phyloP scores from a whole-genome alignment of 768 basidiomycete species.

The Mycena chlorophos region DNA sequence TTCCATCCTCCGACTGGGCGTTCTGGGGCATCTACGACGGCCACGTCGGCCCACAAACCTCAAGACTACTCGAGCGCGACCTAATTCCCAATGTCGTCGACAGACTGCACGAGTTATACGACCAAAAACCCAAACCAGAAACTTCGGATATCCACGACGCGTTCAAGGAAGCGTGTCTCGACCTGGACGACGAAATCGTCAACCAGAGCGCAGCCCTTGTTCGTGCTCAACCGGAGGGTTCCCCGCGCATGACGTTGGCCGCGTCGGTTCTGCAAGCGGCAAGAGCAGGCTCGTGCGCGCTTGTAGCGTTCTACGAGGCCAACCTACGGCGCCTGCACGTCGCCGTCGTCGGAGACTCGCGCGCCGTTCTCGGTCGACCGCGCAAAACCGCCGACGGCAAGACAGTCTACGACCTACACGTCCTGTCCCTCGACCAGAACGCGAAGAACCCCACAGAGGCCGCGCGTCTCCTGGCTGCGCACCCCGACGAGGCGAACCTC shows the following conservation, averaged over 20 bases:
- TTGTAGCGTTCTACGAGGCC: conserved; percentile 46
- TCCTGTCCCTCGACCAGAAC: conserved; percentile 44
- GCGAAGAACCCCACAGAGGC: conserved; percentile 39
- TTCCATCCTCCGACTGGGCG: neutral
- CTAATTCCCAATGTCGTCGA: conserved; percentile 5
- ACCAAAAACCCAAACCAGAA: conserved; percentile 20
- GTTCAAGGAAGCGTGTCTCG: conserved; percentile 39
- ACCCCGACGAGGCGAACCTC: conserved; percentile 35
- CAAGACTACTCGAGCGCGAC: conserved; percentile 6
- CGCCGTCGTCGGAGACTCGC: conserved; percentile 48
- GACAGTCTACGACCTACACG: conserved; percentile 39
- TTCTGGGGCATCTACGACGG: conserved; percentile 18
- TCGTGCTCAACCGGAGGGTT: no score
- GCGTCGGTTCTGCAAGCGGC: conserved; percentile 34
- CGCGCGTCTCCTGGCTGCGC: conserved; percentile 36
- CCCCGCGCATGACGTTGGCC: conserved; percentile 25
- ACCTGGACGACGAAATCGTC: conserved; percentile 43
- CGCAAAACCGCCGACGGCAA: conserved; percentile 23
- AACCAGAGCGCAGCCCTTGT: conserved; percentile 33
- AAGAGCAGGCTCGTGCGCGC: conserved; percentile 42
- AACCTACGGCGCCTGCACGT: conserved; percentile 40
- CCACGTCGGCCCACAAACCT: conserved; percentile 10
- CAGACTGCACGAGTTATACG: conserved; percentile 1
- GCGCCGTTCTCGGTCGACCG: conserved; percentile 49
- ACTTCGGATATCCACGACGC: conserved; percentile 34